phyloP scores from a whole-genome alignment of 108 stramenopile species.

The Cyclotella atomus region DNA sequence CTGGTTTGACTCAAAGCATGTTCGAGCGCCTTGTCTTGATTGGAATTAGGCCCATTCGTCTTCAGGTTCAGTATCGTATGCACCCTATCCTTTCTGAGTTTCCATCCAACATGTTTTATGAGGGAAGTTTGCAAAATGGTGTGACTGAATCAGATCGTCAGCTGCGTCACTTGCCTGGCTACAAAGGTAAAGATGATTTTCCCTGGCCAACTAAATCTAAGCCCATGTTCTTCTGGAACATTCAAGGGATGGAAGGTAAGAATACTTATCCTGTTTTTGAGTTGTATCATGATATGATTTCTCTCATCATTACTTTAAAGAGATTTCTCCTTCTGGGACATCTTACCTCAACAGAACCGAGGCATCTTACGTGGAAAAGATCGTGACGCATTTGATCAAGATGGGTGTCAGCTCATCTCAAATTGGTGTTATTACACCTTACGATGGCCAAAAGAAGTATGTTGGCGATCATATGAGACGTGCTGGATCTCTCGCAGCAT shows the following conservation, averaged over 20 bases:
- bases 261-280: no score
- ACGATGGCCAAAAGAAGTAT: slow-evolving; percentile 98
- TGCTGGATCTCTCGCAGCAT: slow-evolving; percentile 78
- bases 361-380: slow-evolving; percentile 95
- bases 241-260: slow-evolving; percentile 95
- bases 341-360: slow-evolving; percentile 98
- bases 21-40: slow-evolving; percentile 97
- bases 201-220: slow-evolving; percentile 91
- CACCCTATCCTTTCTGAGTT: slow-evolving; percentile 98
- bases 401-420: slow-evolving; percentile 91
- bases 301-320: no score
- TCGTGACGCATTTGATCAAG: slow-evolving; percentile 94
- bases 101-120: slow-evolving; percentile 99
- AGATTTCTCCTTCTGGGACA: slow-evolving; percentile 95
- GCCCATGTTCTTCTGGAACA: slow-evolving; percentile 96
- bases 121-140: slow-evolving; percentile 98
- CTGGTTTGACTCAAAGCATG: slow-evolving; percentile 93
- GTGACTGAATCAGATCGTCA: slow-evolving; percentile 95
- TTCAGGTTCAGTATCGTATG: slow-evolving; percentile 99
- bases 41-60: slow-evolving; percentile 95
- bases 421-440: slow-evolving; percentile 98
- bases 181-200: slow-evolving; percentile 86
- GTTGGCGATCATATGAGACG: slow-evolving; percentile 91
- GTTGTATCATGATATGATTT: no score
- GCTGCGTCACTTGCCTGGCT: slow-evolving; percentile 70